phyloP scores from a whole-genome alignment of 2,329 filamentous ascomycete species.

The Domatiomyces catenatus region DNA sequence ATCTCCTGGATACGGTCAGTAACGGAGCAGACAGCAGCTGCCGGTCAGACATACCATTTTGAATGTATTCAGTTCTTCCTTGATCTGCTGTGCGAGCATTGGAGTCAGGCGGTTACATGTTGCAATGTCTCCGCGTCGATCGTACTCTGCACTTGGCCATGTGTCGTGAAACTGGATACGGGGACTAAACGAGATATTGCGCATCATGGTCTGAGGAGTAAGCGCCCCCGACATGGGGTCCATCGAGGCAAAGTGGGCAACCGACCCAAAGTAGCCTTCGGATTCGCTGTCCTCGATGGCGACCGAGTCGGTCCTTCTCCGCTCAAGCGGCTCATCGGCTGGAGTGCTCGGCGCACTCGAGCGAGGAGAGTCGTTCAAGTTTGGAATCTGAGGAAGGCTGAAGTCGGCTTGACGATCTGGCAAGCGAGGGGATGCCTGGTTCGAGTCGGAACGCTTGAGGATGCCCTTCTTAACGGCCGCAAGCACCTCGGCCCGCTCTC shows the following conservation, averaged over 20 bases:
- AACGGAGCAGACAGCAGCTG: slow-evolving; percentile 3
- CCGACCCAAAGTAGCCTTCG: slow-evolving; percentile 78
- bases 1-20: slow-evolving; percentile 60
- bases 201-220: slow-evolving; percentile 56
- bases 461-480: slow-evolving; percentile 92
- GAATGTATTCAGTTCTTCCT: slow-evolving; percentile 97
- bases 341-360: slow-evolving; percentile 83
- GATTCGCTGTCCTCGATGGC: slow-evolving; percentile 74
- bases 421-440: slow-evolving; percentile 53
- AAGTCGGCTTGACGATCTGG: slow-evolving; percentile 39
- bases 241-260: slow-evolving; percentile 48
- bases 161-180: slow-evolving; percentile 91
- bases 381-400: slow-evolving; percentile 46
- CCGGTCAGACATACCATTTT: slow-evolving; percentile 65
- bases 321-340: slow-evolving; percentile 44
- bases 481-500: slow-evolving; percentile 77
- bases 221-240: slow-evolving; percentile 65
- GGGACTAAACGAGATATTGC: slow-evolving; percentile 64
- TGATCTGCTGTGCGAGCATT: slow-evolving; percentile 96
- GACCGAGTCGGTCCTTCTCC: slow-evolving; percentile 50
- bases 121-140: slow-evolving; percentile 85
- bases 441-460: slow-evolving; percentile 60
- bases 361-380: slow-evolving; percentile 59
- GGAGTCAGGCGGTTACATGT: slow-evolving; percentile 96
- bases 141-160: slow-evolving; percentile 90